A percentile compares a stretch with the other conserved stretches of the same genome.
These are phyloP conservation scores for Citrullus colocynthis DNA, from an alignment of 306 rosid species.

Conservation along the genomic window DNA sequence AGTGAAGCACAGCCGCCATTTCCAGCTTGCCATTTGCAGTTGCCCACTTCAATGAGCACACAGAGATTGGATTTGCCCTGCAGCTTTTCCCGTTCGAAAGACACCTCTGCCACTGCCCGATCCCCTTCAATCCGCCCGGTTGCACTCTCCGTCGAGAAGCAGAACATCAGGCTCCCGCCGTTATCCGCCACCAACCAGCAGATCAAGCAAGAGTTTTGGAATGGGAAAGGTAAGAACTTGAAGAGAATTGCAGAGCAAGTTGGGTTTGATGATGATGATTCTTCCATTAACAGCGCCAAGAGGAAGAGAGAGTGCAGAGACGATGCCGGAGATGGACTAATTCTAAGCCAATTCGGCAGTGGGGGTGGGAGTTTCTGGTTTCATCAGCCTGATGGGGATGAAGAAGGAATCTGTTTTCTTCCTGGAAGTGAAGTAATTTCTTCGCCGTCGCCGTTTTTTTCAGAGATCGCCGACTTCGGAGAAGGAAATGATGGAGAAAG, in stretches of 20 bases:
- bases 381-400: constrained; percentile 42
- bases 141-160: constrained; percentile 59
- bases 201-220: constrained; percentile 47
- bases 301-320: constrained; percentile 42
- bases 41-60: constrained; percentile 89
- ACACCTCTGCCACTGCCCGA: constrained; percentile 20
- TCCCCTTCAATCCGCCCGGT: constrained; percentile 63
- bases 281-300: constrained; percentile 43
- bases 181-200: constrained; percentile 26
- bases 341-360: constrained; percentile 39
- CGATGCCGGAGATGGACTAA: constrained; percentile 22
- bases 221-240: constrained; percentile 43
- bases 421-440: constrained; percentile 50
- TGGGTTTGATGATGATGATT: constrained; percentile 36
- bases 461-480: constrained; percentile 53
- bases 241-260: constrained; percentile 62
- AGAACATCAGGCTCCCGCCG: constrained; percentile 75
- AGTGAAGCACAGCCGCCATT: constrained; percentile 80
- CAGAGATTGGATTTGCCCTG: constrained; percentile 92
- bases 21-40: constrained; percentile 82
- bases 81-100: constrained; percentile 51
- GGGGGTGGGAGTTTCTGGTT: constrained; percentile 53
- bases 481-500: constrained; percentile 33
- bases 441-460: constrained; percentile 41
- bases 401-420: constrained; percentile 51